Base-by-base conservation (phyloP, 2,329 filamentous ascomycete species). In the Paecilomyces niveus region DNA sequence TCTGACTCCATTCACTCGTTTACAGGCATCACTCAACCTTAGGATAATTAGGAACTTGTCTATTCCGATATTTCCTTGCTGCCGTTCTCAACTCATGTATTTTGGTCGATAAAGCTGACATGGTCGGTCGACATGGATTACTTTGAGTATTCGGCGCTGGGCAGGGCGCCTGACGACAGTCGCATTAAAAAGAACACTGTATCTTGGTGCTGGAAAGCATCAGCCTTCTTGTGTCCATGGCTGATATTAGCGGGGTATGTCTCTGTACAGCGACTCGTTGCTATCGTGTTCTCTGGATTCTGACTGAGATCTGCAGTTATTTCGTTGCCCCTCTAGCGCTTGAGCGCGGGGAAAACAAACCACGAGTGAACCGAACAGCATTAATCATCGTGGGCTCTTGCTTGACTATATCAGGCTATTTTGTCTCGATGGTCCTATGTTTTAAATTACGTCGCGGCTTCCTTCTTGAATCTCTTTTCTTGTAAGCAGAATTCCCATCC, bases 281-380 rank as follows among this genome's bases (percentile, higher is more conserved):
- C 29, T 10, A n/a, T 13, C 21, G 33, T 45, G 24, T 52, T 26
- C n/a, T 21, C 39, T 57, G 26, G 53, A 18, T 18, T 24, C 13
- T 55, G 11, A 29, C 49, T 11, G 26, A 29, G 26, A 6, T n/a
- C 9, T 15, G 21, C 55, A 73, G 70, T 15, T 72, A 70, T 49
- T 49, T 73, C 39, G 64, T 72, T 8, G 61, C 72, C 10, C 66
- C 70, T 7, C 54, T 73, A 7, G 66, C 68, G 7, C 68, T 73
- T 50, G 64, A 64, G 22, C 54, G 62, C n/a, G 54, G 62, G 13
- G 55, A 65, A 10, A 55, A 61, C 9, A 58, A 60, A 5, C 35
- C 65, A 31, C 63, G 59, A 15, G 58, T 65, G 53, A 64, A 69
- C 56, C 63, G 59, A 54, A 63, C 67, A 33, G 59, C 65, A 8